Evolutionary conservation across 1,284 basidiomycete species (phyloP).

Genomic region (Hortiboletus rubellus): DNA sequence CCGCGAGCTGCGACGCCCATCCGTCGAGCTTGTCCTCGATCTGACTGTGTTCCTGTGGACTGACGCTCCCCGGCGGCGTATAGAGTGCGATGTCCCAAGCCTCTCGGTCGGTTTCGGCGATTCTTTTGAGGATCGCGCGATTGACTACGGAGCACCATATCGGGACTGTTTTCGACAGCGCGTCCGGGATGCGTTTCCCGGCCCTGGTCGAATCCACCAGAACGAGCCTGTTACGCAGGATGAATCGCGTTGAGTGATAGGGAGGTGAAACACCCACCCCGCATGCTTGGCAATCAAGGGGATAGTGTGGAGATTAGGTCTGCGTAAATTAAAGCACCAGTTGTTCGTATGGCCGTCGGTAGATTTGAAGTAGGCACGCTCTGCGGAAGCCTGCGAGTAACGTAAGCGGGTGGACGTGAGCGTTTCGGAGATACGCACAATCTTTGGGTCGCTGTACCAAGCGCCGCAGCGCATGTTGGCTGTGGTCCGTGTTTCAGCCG

Average conservation of each 20-base stretch:
- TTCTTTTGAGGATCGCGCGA: slow-evolving; percentile 52
- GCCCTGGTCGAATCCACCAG: slow-evolving; percentile 92
- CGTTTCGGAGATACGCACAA: slow-evolving; percentile 41
- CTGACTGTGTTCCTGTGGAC: slow-evolving; percentile 71
- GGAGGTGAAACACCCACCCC: slow-evolving; percentile 51
- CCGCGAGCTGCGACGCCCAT: slow-evolving; percentile 67
- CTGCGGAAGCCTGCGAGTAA: slow-evolving; percentile 35
- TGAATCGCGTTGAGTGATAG: background rate
- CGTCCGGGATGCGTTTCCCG: slow-evolving; percentile 95
- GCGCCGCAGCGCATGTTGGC: slow-evolving; percentile 93
- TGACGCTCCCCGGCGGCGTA: slow-evolving; percentile 65
- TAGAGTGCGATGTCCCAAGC: slow-evolving; percentile 59
- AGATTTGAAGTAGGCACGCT: slow-evolving; percentile 91
- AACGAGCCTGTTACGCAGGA: slow-evolving; percentile 55
- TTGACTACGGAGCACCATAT: slow-evolving; percentile 97
- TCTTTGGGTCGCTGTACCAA: slow-evolving; percentile 84
- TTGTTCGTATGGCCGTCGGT: slow-evolving; percentile 91
- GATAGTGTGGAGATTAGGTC: slow-evolving; percentile 85
- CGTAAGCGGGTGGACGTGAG: background rate
- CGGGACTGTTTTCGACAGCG: slow-evolving; percentile 91
- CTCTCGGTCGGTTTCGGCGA: slow-evolving; percentile 18
- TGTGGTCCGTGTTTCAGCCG: slow-evolving; percentile 27
- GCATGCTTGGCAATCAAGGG: slow-evolving; percentile 51
- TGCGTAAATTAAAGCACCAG: slow-evolving; percentile 85
- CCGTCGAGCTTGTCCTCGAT: slow-evolving; percentile 62